These are phyloP conservation scores for Panicum virgatum DNA, from an alignment of 202 grass and related monocot species.

Conservation along the genomic window DNA sequence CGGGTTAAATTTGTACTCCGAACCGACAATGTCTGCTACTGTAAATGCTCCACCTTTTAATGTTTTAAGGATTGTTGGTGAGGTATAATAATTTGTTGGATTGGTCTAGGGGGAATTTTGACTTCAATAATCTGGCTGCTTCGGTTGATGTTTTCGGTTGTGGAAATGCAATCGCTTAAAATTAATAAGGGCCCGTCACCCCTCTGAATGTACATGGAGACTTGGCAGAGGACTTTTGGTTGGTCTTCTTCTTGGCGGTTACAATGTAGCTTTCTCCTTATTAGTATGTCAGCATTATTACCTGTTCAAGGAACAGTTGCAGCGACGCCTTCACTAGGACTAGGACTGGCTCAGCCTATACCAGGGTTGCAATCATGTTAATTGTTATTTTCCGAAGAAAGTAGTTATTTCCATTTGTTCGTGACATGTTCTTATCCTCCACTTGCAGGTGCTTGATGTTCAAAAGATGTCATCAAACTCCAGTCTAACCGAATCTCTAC, in stretches of 20 bases:
- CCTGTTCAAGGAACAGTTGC: conserved; percentile 23
- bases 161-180: conserved; percentile 22
- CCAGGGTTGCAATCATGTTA: not conserved
- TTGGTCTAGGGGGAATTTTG: not conserved
- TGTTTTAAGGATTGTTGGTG: not conserved
- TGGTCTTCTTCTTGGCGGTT: conserved; percentile 29
- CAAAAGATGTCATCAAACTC: conserved; percentile 62
- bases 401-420: conserved; percentile 14
- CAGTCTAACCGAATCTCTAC: conserved; percentile 76
- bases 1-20: not conserved
- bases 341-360: not conserved
- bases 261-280: conserved; percentile 40
- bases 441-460: conserved; percentile 48
- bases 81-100: not conserved
- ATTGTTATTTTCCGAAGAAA: not conserved
- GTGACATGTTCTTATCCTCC: conserved; percentile 21
- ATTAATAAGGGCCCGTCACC: not conserved
- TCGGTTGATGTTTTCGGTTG: conserved; percentile 15
- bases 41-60: not conserved
- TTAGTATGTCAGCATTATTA: not conserved
- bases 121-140: conserved; percentile 14
- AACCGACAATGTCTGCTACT: not conserved
- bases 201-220: conserved; percentile 5
- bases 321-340: not conserved
- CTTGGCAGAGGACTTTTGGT: not conserved